These are phyloP conservation scores for Fragilaria crotonensis DNA, from an alignment of 108 stramenopile species.

Conservation along the genomic window DNA sequence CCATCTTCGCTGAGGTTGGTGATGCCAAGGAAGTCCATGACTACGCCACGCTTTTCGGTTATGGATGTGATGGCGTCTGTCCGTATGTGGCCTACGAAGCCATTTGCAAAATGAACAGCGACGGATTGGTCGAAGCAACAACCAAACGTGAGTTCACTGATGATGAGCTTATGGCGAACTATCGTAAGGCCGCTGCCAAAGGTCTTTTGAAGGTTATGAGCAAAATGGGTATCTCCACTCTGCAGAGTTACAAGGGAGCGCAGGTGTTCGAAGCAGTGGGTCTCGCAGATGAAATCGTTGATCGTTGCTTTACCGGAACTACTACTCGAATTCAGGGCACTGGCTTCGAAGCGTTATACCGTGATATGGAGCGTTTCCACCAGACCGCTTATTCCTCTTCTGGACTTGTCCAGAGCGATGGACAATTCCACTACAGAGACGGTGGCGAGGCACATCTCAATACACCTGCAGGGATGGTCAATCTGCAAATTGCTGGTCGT, in stretches of 20 bases:
- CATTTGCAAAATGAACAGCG: conserved; percentile 88
- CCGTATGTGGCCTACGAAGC: conserved; percentile 96
- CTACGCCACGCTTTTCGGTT: conserved; percentile 85
- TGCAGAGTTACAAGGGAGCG: conserved; percentile 95
- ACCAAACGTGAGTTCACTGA: conserved; percentile 75
- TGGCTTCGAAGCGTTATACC: conserved; percentile 92
- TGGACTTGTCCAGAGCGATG: conserved; percentile 86
- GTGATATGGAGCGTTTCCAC: conserved; percentile 89
- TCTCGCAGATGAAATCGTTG: conserved; percentile 91
- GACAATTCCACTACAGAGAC: conserved; percentile 93
- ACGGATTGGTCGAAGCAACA: conserved; percentile 86
- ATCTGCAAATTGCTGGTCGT: conserved; percentile 89
- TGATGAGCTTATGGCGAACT: conserved; percentile 85
- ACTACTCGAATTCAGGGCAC: conserved; percentile 94
- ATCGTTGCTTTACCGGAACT: conserved; percentile 93
- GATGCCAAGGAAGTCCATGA: conserved; percentile 96
- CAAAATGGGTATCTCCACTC: conserved; percentile 94
- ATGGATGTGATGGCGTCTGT: conserved; percentile 94
- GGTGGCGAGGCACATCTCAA: conserved; percentile 97
- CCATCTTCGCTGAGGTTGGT: conserved; percentile 92
- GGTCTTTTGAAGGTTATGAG: conserved; percentile 96
- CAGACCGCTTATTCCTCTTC: conserved; percentile 69
- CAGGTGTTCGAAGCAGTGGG: conserved; percentile 97
- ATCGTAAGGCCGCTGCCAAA: conserved; percentile 92
- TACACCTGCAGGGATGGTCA: conserved; percentile 88